These are phyloP conservation scores for Pleurotus tuber-regium DNA, from an alignment of 768 basidiomycete genomes.

Conservation along the genomic window DNA sequence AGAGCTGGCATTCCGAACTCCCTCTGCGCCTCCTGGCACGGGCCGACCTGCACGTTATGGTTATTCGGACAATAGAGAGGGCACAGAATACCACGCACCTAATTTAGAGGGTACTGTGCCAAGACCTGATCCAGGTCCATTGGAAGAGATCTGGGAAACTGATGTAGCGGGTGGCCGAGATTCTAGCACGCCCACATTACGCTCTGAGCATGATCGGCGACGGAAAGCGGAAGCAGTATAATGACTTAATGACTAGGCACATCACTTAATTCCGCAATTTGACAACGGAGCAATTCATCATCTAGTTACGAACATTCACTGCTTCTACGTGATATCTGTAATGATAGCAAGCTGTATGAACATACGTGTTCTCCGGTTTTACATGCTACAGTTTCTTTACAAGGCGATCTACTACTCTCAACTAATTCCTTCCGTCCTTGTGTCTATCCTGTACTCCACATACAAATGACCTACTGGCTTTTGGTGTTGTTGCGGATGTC, in stretches of 20 bases:
- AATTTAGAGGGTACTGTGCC: constrained; percentile 31
- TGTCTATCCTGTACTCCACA: no score
- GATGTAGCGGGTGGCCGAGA: constrained; percentile 7
- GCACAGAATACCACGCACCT: constrained; percentile 11
- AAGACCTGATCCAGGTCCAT: constrained; percentile 23
- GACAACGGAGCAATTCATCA: background rate
- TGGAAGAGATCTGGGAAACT: constrained; percentile 26
- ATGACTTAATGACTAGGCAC: background rate
- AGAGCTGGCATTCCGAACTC: constrained; percentile 4
- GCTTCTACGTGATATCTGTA: no score
- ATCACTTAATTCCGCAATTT: background rate
- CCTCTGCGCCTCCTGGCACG: constrained; percentile 15
- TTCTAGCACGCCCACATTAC: background rate
- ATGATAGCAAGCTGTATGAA: no score
- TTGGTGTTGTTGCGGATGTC: no score
- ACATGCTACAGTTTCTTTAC: no score
- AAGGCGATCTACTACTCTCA: no score
- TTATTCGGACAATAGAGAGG: constrained; percentile 6
- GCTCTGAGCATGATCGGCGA: constrained; percentile 4
- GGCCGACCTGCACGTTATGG: background rate
- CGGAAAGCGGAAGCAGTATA: background rate
- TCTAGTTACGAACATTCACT: background rate
- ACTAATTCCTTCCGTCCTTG: no score
- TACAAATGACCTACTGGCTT: no score
- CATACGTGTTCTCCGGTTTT: no score